Conservation (phyloP, 2,329 filamentous ascomycete species). For the Fusarium sp. region DNA sequence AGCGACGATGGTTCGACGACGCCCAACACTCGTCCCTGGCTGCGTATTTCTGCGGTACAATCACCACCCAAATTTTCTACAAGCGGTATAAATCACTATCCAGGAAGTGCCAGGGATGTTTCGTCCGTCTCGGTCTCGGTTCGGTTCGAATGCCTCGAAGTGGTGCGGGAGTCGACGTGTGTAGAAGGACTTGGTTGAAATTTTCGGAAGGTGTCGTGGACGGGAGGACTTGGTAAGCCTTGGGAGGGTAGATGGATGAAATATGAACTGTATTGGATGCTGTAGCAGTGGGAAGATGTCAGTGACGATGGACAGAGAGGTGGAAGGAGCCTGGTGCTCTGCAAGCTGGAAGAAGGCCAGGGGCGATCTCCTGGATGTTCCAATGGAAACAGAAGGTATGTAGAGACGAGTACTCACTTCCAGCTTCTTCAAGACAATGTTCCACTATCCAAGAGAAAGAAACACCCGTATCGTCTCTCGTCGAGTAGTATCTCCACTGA, state of each 20-base stretch:
- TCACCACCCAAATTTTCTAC: background rate
- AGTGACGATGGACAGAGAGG: background rate
- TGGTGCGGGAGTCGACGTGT: background rate
- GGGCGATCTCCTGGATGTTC: background rate
- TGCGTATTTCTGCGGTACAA: background rate
- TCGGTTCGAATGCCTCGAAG: background rate
- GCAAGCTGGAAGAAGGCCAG: background rate
- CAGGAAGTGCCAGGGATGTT: background rate
- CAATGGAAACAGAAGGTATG: background rate
- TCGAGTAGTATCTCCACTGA: background rate
- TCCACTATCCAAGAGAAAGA: background rate
- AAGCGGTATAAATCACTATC: background rate
- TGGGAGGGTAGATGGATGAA: accelerated
- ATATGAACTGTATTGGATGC: background rate
- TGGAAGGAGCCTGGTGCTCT: background rate
- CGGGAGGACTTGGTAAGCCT: background rate
- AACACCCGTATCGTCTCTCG: background rate
- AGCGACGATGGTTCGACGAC: background rate
- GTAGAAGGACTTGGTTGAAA: background rate
- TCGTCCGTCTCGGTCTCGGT: background rate
- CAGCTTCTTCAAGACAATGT: background rate
- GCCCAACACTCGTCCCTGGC: background rate
- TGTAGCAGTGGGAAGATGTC: background rate
- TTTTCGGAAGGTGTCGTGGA: background rate
- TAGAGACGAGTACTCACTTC: background rate